Evolutionary conservation across 169 alveolate genomes (phyloP).

Genomic region (Amoebophrya sp.): DNA sequence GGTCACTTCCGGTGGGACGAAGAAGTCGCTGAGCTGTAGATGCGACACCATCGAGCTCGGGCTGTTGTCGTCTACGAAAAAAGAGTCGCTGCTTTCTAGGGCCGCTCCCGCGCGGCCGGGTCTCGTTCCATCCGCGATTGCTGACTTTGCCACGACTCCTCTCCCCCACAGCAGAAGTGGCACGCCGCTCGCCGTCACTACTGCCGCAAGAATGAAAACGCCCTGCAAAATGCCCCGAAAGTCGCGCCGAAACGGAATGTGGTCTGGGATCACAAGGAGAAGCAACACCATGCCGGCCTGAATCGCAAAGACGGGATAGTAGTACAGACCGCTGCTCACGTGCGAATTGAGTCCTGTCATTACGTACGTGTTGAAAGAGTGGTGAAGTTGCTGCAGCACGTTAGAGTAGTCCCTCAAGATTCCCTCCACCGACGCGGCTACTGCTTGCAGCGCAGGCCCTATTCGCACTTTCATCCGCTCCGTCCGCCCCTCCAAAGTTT

Average conservation of each 20-base stretch:
- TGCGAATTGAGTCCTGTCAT: not conserved
- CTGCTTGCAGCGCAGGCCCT: not conserved
- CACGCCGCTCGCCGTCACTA: no score
- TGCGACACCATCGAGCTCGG: no score
- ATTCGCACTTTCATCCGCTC: not conserved
- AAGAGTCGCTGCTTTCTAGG: no score
- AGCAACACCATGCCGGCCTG: not conserved
- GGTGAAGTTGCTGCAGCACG: not conserved
- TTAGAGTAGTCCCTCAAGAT: not conserved
- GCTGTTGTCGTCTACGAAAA: no score
- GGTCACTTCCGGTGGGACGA: no score
- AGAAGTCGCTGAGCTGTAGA: no score
- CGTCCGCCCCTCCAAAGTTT: not conserved
- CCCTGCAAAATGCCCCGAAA: not conserved
- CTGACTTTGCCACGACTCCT: no score
- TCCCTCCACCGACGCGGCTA: not conserved
- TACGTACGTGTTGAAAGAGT: not conserved
- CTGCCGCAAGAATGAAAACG: no score
- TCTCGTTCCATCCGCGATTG: no score
- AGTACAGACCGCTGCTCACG: not conserved
- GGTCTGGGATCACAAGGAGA: not conserved
- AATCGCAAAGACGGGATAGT: not conserved
- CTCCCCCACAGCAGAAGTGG: no score
- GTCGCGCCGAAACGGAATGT: not conserved
- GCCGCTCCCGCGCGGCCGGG: no score